A percentile compares a stretch with the other conserved stretches of the same genome.
Conservation (phyloP, 2,329 filamentous ascomycete species). For the Xylaria sp. region DNA sequence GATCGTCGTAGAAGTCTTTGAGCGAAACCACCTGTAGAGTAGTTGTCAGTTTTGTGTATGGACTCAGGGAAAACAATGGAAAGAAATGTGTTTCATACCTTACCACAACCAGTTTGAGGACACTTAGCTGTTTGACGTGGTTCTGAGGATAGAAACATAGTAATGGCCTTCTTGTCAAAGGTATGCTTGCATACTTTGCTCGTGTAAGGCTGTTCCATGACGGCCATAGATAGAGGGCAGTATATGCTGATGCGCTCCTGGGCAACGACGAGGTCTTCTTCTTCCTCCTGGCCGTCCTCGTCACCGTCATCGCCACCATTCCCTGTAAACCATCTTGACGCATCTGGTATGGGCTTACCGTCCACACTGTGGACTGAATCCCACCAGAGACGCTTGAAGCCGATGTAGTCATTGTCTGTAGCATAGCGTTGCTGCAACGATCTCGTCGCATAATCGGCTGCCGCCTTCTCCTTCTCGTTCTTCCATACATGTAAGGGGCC, state of each 20-base stretch:
- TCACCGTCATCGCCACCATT: conserved; percentile 25
- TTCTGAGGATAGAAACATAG: conserved; percentile 43
- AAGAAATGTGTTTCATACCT: conserved; percentile 37
- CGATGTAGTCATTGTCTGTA: conserved; percentile 52
- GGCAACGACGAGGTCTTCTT: conserved; percentile 65
- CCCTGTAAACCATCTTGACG: conserved; percentile 49
- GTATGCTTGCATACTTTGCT: conserved; percentile 64
- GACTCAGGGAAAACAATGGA: neutral
- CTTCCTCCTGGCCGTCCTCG: conserved; percentile 44
- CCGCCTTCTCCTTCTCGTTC: conserved; percentile 35
- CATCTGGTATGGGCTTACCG: conserved; percentile 47
- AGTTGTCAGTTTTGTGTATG: conserved; percentile 4
- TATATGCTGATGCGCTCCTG: conserved; percentile 59
- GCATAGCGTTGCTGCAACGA: conserved; percentile 46
- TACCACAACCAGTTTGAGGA: conserved; percentile 59
- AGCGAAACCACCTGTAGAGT: conserved; percentile 42
- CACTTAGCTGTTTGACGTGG: conserved; percentile 45
- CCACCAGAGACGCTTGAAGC: conserved; percentile 56
- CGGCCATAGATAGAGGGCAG: conserved; percentile 62
- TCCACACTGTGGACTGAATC: conserved; percentile 46
- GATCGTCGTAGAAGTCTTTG: conserved; percentile 52
- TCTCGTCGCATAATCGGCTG: conserved; percentile 39
- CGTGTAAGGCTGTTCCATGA: conserved; percentile 61
- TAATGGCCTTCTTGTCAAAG: conserved; percentile 62
- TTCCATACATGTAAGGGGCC: conserved; percentile 35